Base-by-base conservation (phyloP, 352 stramenopile species). In the Peronospora belbahrii region DNA sequence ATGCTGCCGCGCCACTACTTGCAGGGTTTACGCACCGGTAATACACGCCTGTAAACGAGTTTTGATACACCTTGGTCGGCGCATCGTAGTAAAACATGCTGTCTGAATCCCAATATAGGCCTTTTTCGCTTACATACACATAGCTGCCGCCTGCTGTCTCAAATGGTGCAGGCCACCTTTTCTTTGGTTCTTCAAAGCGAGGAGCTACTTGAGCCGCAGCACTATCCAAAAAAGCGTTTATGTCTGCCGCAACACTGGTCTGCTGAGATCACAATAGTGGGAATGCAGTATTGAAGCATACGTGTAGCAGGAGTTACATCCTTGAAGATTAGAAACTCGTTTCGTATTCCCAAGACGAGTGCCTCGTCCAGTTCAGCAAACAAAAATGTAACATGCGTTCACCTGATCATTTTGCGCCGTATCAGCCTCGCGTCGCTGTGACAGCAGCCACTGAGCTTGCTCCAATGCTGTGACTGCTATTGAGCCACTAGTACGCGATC, bases 1-100 rank as follows among this genome's bases (percentile, higher is more conserved):
- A 93, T 13, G 61, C 63, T 3, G 52, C 49, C 17, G 36, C 39
- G 2, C 48, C 43, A 0, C 53, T 70, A 7, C 51, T 49, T 2
- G 39, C 8, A 22, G 59, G 36, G 20, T 64, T 51, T 6, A 42
- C 15, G 32, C 74, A 88, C 6, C 27, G 52, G 41, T 80, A 89
- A 56, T 93, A 93, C 32, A 58, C 31, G 18, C 82, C 79, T 2
- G 54, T 71, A 33, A 85, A 93, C 19, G 59, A 63, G 42, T 74
- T 89, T 49, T 82, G 77, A 54, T 91, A 93, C 3, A 88, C 35
- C 44, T 83, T 88, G 11, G 74, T 70, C 14, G 77, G 65, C 25
- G 74, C 57, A 42, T 89, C 61, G 60, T 89, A 91, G 59, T 88
- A 91, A 23, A 89, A 93, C 77, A 87, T 79, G 48, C 75, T 90